Conservation (phyloP, 2,329 filamentous ascomycete genomes). For the Cytospora mali region DNA sequence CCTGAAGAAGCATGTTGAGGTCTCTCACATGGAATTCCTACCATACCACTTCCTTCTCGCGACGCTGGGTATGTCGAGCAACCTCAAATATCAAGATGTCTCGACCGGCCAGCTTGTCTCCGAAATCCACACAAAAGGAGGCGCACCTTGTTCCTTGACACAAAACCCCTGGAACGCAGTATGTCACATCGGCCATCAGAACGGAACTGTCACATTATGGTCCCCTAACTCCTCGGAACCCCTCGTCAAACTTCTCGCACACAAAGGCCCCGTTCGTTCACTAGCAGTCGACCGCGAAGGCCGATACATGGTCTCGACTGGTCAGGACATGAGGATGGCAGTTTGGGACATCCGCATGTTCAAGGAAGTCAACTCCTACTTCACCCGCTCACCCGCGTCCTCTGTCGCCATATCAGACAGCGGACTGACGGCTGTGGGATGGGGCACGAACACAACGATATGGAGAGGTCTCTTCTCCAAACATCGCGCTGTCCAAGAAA, state of each 20-base stretch:
- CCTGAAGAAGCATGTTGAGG: constrained; percentile 86
- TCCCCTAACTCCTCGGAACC: constrained; percentile 87
- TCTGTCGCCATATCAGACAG: constrained; percentile 88
- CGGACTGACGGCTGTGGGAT: constrained; percentile 84
- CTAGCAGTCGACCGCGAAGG: constrained; percentile 87
- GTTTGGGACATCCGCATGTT: constrained; percentile 96
- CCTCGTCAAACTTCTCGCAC: constrained; percentile 87
- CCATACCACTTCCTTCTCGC: constrained; percentile 95
- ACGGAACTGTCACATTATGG: constrained; percentile 93
- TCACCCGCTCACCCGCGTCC: constrained; percentile 77
- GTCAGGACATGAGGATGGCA: constrained; percentile 88
- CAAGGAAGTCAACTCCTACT: constrained; percentile 89
- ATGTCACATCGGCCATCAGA: constrained; percentile 90
- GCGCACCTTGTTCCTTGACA: constrained; percentile 77
- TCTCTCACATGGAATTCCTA: constrained; percentile 91
- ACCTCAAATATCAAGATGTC: constrained; percentile 91
- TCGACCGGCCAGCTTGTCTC: constrained; percentile 88
- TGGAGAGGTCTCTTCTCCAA: constrained; percentile 91
- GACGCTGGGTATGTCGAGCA: constrained; percentile 80
- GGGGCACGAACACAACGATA: constrained; percentile 84
- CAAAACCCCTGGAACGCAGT: constrained; percentile 95
- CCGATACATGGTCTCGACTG: constrained; percentile 92
- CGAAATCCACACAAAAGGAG: constrained; percentile 82
- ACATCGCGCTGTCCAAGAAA: constrained; percentile 68
- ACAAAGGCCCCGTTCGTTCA: constrained; percentile 84